These are phyloP conservation scores for Eustoma russellianum DNA, from an alignment of 257 asterid species.

Conservation along the genomic window DNA sequence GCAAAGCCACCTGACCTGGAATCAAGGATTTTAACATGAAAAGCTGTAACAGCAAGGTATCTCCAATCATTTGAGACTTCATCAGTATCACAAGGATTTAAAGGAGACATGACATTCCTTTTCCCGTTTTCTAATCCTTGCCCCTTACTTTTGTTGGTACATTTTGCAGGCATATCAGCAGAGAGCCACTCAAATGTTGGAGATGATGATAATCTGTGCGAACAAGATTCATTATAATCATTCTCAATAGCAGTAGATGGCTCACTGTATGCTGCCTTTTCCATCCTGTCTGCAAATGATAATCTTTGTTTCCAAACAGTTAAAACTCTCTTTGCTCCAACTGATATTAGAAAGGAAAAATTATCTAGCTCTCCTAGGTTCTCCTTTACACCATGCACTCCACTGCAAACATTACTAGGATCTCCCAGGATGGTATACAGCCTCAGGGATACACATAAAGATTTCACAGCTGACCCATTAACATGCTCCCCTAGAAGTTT, in stretches of 20 bases:
- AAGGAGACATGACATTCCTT: constrained; percentile 20
- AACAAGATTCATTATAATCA: constrained; percentile 24
- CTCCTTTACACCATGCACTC: constrained; percentile 20
- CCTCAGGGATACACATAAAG: constrained; percentile 62
- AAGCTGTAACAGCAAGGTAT: constrained; percentile 89
- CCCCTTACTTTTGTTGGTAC: constrained; percentile 28
- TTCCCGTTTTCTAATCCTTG: constrained; percentile 26
- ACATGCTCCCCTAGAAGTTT: constrained; percentile 91
- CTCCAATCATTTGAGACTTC: constrained; percentile 83
- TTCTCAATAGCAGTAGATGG: constrained; percentile 20
- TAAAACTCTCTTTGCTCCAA: constrained; percentile 93
- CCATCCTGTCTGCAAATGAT: constrained; percentile 21
- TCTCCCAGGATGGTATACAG: constrained; percentile 36
- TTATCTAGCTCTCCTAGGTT: constrained; percentile 30
- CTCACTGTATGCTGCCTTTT: constrained; percentile 14
- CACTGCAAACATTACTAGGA: constrained; percentile 22
- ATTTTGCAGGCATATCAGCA: constrained; percentile 74
- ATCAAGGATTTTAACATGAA: constrained; percentile 60
- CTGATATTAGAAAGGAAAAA: constrained; percentile 64
- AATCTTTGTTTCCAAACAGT: constrained; percentile 79
- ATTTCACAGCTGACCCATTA: constrained; percentile 95
- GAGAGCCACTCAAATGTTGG: constrained; percentile 90
- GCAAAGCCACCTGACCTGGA: constrained; percentile 49
- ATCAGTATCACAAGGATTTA: constrained; percentile 36
- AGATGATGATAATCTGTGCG: constrained; percentile 19